phyloP scores from a whole-genome alignment of 257 asterid genomes.

The Verbena officinalis region DNA sequence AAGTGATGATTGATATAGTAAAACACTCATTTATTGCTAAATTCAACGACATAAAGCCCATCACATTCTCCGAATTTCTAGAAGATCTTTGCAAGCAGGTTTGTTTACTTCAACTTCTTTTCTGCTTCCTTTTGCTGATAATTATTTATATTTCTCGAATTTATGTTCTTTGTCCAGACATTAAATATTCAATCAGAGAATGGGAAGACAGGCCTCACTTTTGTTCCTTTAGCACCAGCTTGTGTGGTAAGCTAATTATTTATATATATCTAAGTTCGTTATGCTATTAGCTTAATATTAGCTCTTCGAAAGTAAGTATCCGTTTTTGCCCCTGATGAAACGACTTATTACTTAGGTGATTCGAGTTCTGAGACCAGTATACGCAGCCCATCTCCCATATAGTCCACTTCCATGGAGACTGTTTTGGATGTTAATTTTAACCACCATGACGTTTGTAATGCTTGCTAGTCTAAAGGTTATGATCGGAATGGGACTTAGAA shows the following conservation, averaged over 20 bases:
- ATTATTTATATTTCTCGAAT: background rate
- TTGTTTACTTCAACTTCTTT: slow-evolving; percentile 8
- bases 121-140: background rate
- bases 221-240: slow-evolving; percentile 95
- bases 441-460: slow-evolving; percentile 78
- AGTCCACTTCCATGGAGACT: slow-evolving; percentile 77
- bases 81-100: slow-evolving; percentile 99
- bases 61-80: slow-evolving; percentile 85
- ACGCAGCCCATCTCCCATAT: slow-evolving; percentile 81
- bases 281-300: slow-evolving; percentile 2
- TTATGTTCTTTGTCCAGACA: slow-evolving; percentile 48
- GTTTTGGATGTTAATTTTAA: slow-evolving; percentile 69
- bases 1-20: slow-evolving; percentile 86
- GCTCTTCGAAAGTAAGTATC: background rate
- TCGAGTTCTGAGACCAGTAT: slow-evolving; percentile 85
- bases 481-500: slow-evolving; percentile 84
- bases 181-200: slow-evolving; percentile 68
- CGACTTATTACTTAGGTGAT: slow-evolving; percentile 61
- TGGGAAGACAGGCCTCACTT: slow-evolving; percentile 66
- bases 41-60: slow-evolving; percentile 91
- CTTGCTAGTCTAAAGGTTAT: slow-evolving; percentile 85
- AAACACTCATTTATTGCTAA: slow-evolving; percentile 95
- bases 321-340: slow-evolving; percentile 4
- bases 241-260: slow-evolving; percentile 68
- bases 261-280: too few relatives aligned